phyloP scores from a whole-genome alignment of 768 basidiomycete genomes.

The Coprinopsis sp. region DNA sequence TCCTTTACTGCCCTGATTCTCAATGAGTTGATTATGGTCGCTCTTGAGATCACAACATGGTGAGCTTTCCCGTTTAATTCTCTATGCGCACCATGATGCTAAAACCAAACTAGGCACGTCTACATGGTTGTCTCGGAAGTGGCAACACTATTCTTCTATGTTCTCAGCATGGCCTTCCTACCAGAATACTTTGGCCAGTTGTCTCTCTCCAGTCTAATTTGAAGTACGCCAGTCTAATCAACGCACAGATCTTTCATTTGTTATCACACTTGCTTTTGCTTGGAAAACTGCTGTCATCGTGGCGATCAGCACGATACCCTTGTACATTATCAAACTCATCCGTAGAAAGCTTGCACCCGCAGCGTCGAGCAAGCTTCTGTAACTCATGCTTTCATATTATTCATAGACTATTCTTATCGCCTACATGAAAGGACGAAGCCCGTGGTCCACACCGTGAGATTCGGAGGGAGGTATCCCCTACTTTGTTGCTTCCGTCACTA shows the following conservation, averaged over 20 bases:
- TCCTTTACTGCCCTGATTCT: constrained; percentile 94
- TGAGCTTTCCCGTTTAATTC: constrained; percentile 25
- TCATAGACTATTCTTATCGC: background rate
- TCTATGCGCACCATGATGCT: background rate
- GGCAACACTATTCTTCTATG: constrained; percentile 83
- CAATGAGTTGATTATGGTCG: constrained; percentile 99
- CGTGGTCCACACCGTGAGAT: constrained; percentile 2
- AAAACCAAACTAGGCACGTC: constrained; percentile 58
- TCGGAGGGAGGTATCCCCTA: no score
- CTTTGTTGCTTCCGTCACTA: no score
- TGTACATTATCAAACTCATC: constrained; percentile 87
- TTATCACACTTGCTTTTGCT: constrained; percentile 79
- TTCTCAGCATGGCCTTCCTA: constrained; percentile 86
- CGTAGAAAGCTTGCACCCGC: constrained; percentile 86
- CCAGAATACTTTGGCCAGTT: constrained; percentile 94
- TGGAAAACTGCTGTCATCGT: constrained; percentile 97
- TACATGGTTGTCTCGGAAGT: constrained; percentile 95
- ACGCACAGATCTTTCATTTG: constrained; percentile 80
- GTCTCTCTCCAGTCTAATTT: background rate
- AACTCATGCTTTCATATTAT: constrained; percentile 17
- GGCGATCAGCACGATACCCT: constrained; percentile 85
- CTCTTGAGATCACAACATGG: constrained; percentile 97
- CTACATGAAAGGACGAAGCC: background rate
- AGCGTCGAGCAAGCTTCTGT: constrained; percentile 86
- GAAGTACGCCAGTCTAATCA: background rate